phyloP scores from a whole-genome alignment of 495 filamentous ascomycete genomes.

The Glutinoglossum americanum region DNA sequence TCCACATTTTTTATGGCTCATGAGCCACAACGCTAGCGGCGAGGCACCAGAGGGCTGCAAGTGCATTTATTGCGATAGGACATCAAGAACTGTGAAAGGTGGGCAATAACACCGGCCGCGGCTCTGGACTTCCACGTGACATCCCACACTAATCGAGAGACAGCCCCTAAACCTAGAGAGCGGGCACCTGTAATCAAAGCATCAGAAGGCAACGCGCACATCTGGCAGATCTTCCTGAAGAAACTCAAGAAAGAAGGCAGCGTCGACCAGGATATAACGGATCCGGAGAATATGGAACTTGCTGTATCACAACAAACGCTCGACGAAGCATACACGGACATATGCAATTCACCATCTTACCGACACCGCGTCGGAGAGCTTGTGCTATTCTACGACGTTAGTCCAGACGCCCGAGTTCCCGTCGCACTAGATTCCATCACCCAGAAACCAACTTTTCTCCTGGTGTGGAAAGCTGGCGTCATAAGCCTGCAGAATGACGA shows the following conservation, averaged over 20 bases:
- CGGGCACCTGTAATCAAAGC: neutral
- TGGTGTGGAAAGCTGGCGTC: slow-evolving; percentile 31
- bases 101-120: neutral
- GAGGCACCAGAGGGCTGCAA: slow-evolving; percentile 14
- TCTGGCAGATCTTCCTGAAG: slow-evolving; percentile 25
- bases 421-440: slow-evolving; percentile 17
- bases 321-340: slow-evolving; percentile 8
- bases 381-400: slow-evolving; percentile 28
- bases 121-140: neutral
- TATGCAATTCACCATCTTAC: slow-evolving; percentile 25
- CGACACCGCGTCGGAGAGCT: slow-evolving; percentile 34
- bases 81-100: slow-evolving; percentile 8
- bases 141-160: slow-evolving; percentile 6
- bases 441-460: neutral
- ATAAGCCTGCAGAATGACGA: slow-evolving; percentile 27
- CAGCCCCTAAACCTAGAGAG: slow-evolving; percentile 2
- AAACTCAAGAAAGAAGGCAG: slow-evolving; percentile 21
- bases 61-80: slow-evolving; percentile 19
- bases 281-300: slow-evolving; percentile 32
- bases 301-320: slow-evolving; percentile 22
- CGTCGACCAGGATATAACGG: slow-evolving; percentile 24
- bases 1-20: slow-evolving; percentile 34
- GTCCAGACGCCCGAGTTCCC: slow-evolving; percentile 14
- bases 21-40: slow-evolving; percentile 17
- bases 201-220: slow-evolving; percentile 28